Conservation (phyloP, 1,284 basidiomycete genomes). For the Ustilago nuda region DNA sequence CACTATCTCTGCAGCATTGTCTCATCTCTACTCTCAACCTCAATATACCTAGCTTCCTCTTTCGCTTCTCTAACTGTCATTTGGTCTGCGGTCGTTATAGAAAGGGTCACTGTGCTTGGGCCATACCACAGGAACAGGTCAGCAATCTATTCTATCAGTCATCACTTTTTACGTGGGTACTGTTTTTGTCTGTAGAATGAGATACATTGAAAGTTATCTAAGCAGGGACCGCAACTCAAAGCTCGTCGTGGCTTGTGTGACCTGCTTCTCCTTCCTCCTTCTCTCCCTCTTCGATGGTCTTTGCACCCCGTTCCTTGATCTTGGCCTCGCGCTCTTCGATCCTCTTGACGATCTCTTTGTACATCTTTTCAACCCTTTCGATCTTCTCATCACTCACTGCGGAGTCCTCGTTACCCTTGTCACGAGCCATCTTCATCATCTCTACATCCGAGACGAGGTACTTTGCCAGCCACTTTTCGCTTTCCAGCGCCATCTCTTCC, state of each 20-base stretch:
- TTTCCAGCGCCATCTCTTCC: slow-evolving; percentile 51
- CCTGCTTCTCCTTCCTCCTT: not conserved
- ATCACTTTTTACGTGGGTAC: not conserved
- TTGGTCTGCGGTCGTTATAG: not conserved
- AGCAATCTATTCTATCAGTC: slow-evolving; percentile 1
- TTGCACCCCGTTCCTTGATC: slow-evolving; percentile 8
- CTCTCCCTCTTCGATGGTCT: not conserved
- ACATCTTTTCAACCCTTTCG: slow-evolving; percentile 43
- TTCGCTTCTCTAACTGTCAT: not conserved
- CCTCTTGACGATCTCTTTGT: slow-evolving; percentile 34
- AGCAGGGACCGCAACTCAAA: slow-evolving; percentile 1
- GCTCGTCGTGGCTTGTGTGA: slow-evolving; percentile 23
- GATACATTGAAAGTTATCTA: not conserved
- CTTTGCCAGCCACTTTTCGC: slow-evolving; percentile 57
- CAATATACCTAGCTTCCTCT: slow-evolving; percentile 5
- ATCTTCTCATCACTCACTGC: slow-evolving; percentile 40
- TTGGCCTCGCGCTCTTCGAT: slow-evolving; percentile 33
- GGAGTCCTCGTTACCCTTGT: slow-evolving; percentile 34
- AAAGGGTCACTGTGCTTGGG: not conserved
- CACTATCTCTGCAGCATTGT: not conserved
- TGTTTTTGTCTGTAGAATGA: not conserved
- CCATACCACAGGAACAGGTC: not conserved
- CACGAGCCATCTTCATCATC: slow-evolving; percentile 46
- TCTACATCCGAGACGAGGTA: slow-evolving; percentile 55
- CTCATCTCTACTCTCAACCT: not conserved